Conservation (phyloP, 108 stramenopile species). For the Cyclostephanos tholiformis region DNA sequence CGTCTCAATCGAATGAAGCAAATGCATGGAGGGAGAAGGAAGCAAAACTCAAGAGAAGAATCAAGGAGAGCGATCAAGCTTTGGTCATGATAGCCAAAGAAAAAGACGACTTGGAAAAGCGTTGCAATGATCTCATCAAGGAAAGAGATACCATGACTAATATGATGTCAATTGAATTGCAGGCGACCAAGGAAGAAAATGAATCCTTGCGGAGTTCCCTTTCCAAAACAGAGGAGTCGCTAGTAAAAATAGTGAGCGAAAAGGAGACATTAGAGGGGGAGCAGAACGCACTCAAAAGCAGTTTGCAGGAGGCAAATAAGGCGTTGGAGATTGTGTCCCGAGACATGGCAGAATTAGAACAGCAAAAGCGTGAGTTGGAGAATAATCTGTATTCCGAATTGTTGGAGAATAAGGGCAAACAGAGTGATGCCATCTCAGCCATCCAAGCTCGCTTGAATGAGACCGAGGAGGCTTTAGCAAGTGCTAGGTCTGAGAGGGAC, state of each 20-base stretch:
- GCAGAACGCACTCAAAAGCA: neutral
- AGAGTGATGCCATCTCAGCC: neutral
- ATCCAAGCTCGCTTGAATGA: neutral
- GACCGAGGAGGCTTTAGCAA: neutral
- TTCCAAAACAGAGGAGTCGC: neutral
- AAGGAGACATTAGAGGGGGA: neutral
- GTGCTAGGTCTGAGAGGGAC: neutral
- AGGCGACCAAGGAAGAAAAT: neutral
- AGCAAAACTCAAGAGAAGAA: neutral
- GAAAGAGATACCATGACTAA: neutral
- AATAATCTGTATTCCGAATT: neutral
- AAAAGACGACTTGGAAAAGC: neutral
- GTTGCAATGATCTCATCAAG: neutral
- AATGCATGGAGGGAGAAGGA: conserved; percentile 4
- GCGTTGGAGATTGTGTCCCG: neutral
- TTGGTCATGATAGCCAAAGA: neutral
- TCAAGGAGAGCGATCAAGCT: neutral
- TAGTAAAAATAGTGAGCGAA: neutral
- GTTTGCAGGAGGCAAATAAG: neutral
- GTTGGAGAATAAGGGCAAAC: neutral
- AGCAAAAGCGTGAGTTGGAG: neutral
- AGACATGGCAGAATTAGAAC: neutral
- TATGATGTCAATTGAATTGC: neutral
- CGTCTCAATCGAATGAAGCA: too few relatives aligned
- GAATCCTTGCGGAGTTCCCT: neutral